Evolutionary conservation across 352 stramenopile genomes (phyloP).

Genomic region (Thalassiosira livingstoniorum): DNA sequence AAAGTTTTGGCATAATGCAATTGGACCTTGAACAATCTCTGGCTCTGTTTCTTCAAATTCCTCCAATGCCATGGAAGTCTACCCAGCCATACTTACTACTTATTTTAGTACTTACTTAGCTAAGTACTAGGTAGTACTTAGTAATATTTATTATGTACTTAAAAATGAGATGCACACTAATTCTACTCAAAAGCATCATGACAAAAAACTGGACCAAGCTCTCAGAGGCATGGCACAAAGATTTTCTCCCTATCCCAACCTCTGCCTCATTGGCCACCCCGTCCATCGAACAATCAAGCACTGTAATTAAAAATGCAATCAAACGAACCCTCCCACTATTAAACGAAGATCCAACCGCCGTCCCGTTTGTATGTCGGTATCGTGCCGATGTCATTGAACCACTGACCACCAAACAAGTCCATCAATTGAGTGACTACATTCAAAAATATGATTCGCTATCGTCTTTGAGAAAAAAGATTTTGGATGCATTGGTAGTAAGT

Average conservation of each 20-base stretch:
- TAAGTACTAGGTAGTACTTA: too few relatives aligned
- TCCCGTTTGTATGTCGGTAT: conserved; percentile 75
- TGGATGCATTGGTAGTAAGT: conserved; percentile 45
- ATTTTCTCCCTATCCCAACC: not conserved
- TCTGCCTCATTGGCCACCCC: not conserved
- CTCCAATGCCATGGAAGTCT: too few relatives aligned
- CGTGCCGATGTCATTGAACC: conserved; percentile 65
- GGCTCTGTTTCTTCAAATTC: too few relatives aligned
- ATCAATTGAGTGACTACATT: conserved; percentile 56
- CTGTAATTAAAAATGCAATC: conserved; percentile 39
- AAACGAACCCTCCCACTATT: conserved; percentile 54
- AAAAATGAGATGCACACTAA: not conserved
- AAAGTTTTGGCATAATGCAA: too few relatives aligned
- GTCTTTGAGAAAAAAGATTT: conserved; percentile 57
- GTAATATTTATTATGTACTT: too few relatives aligned
- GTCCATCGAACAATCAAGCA: too few relatives aligned
- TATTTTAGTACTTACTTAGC: too few relatives aligned
- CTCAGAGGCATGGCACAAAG: conserved; percentile 1
- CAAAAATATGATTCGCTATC: conserved; percentile 44
- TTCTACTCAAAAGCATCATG: conserved; percentile 1
- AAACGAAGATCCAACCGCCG: conserved; percentile 45
- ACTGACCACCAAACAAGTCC: conserved; percentile 64
- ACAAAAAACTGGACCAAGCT: not conserved
- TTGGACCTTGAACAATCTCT: too few relatives aligned
- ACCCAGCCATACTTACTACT: too few relatives aligned